Evolutionary conservation across 768 basidiomycete genomes (phyloP).

Genomic region (Panus rudis): DNA sequence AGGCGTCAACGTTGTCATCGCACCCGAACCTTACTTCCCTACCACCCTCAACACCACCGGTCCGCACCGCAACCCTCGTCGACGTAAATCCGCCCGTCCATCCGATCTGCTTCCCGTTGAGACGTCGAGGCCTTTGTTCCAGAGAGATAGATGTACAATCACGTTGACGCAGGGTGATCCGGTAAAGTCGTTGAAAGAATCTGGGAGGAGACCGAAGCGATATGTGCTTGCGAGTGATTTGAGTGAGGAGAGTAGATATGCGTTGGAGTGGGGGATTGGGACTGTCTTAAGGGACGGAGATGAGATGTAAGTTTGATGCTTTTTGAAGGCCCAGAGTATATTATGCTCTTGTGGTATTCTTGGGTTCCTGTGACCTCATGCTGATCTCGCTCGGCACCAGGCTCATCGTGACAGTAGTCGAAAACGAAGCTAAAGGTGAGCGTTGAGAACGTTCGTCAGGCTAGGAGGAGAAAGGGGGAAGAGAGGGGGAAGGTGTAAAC

Average conservation of each 20-base stretch:
- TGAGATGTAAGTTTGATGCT: constrained; percentile 51
- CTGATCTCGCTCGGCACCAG: constrained; percentile 24
- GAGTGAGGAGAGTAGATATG: constrained; percentile 90
- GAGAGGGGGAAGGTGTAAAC: too few species aligned
- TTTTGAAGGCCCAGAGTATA: too few species aligned
- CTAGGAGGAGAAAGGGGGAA: too few species aligned
- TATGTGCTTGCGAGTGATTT: constrained; percentile 94
- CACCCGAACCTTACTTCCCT: constrained; percentile 78
- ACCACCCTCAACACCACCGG: constrained; percentile 50
- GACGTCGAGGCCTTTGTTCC: constrained; percentile 77
- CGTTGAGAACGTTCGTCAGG: too few species aligned
- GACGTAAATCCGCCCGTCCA: constrained; percentile 54
- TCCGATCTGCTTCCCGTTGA: constrained; percentile 58
- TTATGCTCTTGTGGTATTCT: too few species aligned
- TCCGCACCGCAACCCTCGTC: constrained; percentile 32
- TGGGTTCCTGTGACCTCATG: neutral
- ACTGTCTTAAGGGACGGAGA: constrained; percentile 94
- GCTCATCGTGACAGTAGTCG: constrained; percentile 83
- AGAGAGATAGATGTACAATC: constrained; percentile 89
- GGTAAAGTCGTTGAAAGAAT: constrained; percentile 37
- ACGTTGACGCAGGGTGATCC: constrained; percentile 84
- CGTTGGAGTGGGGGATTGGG: constrained; percentile 97
- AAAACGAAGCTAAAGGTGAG: constrained; percentile 86
- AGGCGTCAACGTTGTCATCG: constrained; percentile 84
- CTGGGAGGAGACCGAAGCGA: constrained; percentile 47